These are phyloP conservation scores for Saccharum officinarum DNA, from an alignment of 176 grass and related monocot species.

Conservation along the genomic window DNA sequence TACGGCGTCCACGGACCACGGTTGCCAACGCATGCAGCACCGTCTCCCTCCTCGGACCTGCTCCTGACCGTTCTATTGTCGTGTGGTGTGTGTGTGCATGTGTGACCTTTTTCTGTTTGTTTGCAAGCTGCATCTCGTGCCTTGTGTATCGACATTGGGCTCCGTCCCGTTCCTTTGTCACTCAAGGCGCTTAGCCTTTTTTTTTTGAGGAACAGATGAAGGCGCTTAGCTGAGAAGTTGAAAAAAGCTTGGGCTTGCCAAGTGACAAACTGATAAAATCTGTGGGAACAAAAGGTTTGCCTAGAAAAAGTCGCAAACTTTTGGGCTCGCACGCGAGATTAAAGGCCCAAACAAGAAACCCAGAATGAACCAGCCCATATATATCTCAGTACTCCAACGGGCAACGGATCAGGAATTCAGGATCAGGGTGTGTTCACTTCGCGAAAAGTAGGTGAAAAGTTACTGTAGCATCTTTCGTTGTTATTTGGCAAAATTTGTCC, in stretches of 20 bases:
- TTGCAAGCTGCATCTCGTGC: conserved; percentile 14
- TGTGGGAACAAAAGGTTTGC: background rate
- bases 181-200: background rate
- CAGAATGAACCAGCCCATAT: background rate
- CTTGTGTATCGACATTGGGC: conserved; percentile 9
- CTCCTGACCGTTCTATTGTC: background rate
- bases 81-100: background rate
- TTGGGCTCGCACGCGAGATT: conserved; percentile 17
- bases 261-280: background rate
- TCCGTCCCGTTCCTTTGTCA: background rate
- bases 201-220: no score
- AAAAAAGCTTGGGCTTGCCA: background rate
- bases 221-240: background rate
- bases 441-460: no score
- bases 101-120: background rate
- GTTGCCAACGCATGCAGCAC: background rate
- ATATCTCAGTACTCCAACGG: background rate
- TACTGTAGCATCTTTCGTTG: no score
- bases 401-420: background rate
- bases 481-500: no score
- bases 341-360: background rate
- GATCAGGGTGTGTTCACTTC: no score
- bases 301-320: background rate
- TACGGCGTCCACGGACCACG: background rate
- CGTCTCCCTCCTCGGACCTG: background rate